Evolutionary conservation across 129 eudicot genomes (phyloP), one percentile per base, ranked within the genome.

Genomic region (Tagetes erecta): DNA sequence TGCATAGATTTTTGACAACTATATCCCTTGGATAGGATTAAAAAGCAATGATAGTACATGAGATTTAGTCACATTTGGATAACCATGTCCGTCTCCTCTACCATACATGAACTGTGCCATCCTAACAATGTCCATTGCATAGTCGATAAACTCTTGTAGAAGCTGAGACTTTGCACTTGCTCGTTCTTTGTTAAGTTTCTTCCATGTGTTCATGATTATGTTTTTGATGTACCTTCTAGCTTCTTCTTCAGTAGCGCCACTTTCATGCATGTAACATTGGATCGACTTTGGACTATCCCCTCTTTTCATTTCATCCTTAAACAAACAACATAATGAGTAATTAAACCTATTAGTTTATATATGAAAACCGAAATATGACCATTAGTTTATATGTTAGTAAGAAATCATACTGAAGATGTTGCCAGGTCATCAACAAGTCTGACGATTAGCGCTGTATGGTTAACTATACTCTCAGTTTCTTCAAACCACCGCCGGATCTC

Each of bases 241-340:
- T 62, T 74, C 87, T 1, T 79, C 84, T 75, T 79, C 79, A 0
- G 76, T 51, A n/a, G 70, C 84, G 20, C 87, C 81, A 55, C 30
- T 71, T 52, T 83, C 84, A 31, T 72, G 56, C 87, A 80, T 67
- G 69, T 76, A 80, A 53, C 87, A 83, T 8, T 80, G 87, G 42
- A 83, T 71, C 36, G 87, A 67, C 63, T 80, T 79, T 35, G 84
- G 49, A 71, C 49, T 63, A 65, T 83, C 84, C 9, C 84, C 84
- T 83, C 81, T 83, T 69, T 50, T 35, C 69, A 83, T 76, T 59
- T 76, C 81, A 6, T 76, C 81, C 84, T 66, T 33, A 8, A 64
- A 30, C 2, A 13, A 76, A 64, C 3, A 39, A 12, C 7, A 13
- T 1, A 1, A 69, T 4, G 31, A 64, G 14, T 38, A 62, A 12